A percentile compares a stretch with the other conserved stretches of the same genome.
Evolutionary conservation across 2,329 filamentous ascomycete species (phyloP).

Genomic region (Dactylellina leptospora): DNA sequence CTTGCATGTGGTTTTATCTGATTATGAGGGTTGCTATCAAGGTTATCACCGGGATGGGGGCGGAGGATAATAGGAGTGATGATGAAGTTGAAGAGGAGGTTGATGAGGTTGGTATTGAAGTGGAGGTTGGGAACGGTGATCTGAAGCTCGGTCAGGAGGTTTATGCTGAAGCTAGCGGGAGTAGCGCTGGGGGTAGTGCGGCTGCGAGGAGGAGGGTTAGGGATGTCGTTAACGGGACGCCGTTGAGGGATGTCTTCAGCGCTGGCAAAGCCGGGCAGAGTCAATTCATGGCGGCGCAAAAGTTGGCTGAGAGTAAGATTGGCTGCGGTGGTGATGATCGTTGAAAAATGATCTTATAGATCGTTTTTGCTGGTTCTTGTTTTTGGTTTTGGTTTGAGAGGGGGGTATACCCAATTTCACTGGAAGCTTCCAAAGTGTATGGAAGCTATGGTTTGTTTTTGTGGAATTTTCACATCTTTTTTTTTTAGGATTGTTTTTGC

Average conservation of each 20-base stretch:
- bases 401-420: background rate
- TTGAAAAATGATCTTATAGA: slow-evolving; percentile 18
- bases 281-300: slow-evolving; percentile 50
- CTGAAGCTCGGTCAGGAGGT: slow-evolving; percentile 27
- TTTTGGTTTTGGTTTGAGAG: background rate
- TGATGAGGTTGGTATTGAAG: slow-evolving; percentile 61
- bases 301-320: slow-evolving; percentile 51
- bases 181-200: slow-evolving; percentile 12
- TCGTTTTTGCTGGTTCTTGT: background rate
- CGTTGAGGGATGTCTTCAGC: slow-evolving; percentile 43
- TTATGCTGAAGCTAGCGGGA: slow-evolving; percentile 42
- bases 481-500: background rate
- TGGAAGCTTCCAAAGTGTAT: background rate
- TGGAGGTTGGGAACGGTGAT: slow-evolving; percentile 23
- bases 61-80: slow-evolving; percentile 88
- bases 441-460: background rate
- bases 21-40: slow-evolving; percentile 83
- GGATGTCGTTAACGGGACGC: slow-evolving; percentile 31
- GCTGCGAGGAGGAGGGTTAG: slow-evolving; percentile 34
- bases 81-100: slow-evolving; percentile 77
- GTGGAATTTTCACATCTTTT: background rate
- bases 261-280: slow-evolving; percentile 39
- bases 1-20: slow-evolving; percentile 87
- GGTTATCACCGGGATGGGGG: slow-evolving; percentile 77
- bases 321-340: slow-evolving; percentile 51